Evolutionary conservation across 164 flowering plant genomes (phyloP), one percentile per base, ranked within the genome.

Genomic region (Nymphaea colorata): DNA sequence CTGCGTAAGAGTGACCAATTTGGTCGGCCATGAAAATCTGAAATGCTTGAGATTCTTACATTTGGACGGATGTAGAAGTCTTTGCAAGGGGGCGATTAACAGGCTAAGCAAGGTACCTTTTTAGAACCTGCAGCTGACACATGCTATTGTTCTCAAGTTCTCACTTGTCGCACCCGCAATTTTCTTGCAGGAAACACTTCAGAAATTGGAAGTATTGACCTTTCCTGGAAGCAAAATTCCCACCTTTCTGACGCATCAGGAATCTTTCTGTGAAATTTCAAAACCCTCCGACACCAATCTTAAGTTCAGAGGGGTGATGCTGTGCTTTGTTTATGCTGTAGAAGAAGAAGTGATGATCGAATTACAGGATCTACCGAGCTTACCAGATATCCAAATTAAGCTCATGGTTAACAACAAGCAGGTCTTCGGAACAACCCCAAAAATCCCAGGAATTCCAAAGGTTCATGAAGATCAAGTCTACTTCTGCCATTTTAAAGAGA

Each of bases 171-270:
- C 64, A n/a, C 41, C 16, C 16, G 2, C 64, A n/a, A 8, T 8
- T 17, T n/a, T 61, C 11, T 61, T 65, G 70, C 72, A 71, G 78
- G 75, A 18, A 61, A 61, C 64, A 51, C 63, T 79, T 62, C 76
- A 69, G 66, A 65, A 73, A 1, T n/a, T 83, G 41, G 44, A 64
- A 36, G 41, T 59, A 67, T 44, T 83, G 4, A 65, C 79, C 47
- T 51, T 83, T 67, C 80, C 82, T 14, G 81, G 77, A n/a, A 78
- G 77, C 17, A 74, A 73, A 44, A 72, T 81, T 42, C 86, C 84
- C 15, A 62, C 6, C 11, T 66, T 41, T 77, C 79, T 83, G 61
- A 41, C 63, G 65, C 59, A 68, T 42, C 75, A 68, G 25, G 41
- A 43, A 2, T 57, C 67, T 4, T 45, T 8, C 14, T 79, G 41